Evolutionary conservation across 345 rosid genomes (phyloP), one percentile per base, ranked within the genome.

Genomic region (Aegle marmelos): DNA sequence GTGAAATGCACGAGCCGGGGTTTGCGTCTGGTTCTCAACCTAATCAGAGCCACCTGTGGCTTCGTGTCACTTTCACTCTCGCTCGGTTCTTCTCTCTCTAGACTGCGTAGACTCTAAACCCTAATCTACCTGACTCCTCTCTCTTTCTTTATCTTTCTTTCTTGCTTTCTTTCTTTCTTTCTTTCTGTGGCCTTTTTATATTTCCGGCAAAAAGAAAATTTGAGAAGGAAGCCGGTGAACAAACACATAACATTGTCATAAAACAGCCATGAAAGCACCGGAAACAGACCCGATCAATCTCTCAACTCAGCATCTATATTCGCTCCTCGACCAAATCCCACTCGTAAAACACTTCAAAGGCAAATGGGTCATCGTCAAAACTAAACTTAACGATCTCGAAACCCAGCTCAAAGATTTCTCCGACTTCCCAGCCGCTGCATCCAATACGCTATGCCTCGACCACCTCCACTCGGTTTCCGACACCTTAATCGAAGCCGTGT

Each of bases 291-390:
- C 85, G 22, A 82, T 85, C 75, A 69, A 64, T 57, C 39, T 54
- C 33, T 81, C 88, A 7, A 79, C 59, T 25, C 83, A 79, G 27
- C 77, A 83, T 3, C 77, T 93, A 56, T 78, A 79, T 31, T 81
- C 93, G 9, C 90, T 93, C 30, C 70, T 81, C 0, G 80, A 83
- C 4, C 82, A 78, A 63, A 92, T 92, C 82, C 86, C 89, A 0
- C 79, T 53, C 6, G 82, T 89, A 11, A 74, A 70, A 33, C 84
- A 83, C 72, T 91, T 95, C 82, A 94, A 88, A 79, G 90, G 89
- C 41, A 95, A 94, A 85, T 95, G 99, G 98, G 80, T 80, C 22
- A 73, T 90, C 9, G 82, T 95, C 79, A 86, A 81, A 72, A 77
- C 91, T 70, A 94, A 92, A 74, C 95, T 94, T 57, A 64, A 76